These are phyloP conservation scores for Blastocystis sp. DNA, from an alignment of 352 stramenopile genomes.

Conservation along the genomic window DNA sequence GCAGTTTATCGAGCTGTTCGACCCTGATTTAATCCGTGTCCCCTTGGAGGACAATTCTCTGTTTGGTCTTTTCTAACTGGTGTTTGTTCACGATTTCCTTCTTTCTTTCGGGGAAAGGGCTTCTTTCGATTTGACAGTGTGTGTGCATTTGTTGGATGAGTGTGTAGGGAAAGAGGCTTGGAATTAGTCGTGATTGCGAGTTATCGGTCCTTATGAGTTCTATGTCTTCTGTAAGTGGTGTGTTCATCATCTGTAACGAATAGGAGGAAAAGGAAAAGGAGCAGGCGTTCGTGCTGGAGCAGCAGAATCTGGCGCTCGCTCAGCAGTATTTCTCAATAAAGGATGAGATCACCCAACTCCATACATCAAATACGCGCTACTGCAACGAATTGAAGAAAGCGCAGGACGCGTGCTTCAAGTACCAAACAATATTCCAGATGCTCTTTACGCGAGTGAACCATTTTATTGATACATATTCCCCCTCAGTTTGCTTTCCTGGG, in stretches of 20 bases:
- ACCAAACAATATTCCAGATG: conserved; percentile 58
- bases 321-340: conserved; percentile 44
- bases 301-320: conserved; percentile 58
- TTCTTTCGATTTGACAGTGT: neutral
- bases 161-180: neutral
- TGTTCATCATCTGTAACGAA: neutral
- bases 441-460: conserved; percentile 42
- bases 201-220: conserved; percentile 1
- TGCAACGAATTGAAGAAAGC: conserved; percentile 18
- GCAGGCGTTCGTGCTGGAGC: conserved; percentile 61
- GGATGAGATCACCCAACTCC: conserved; percentile 35
- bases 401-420: conserved; percentile 29
- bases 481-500: neutral
- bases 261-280: conserved; percentile 59
- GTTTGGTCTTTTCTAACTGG: conserved; percentile 77
- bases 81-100: neutral
- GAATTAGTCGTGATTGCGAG: neutral
- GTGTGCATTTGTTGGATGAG: neutral
- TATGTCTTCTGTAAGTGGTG: conserved; percentile 15
- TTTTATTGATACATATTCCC: neutral
- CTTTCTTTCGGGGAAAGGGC: conserved; percentile 4
- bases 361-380: conserved; percentile 19
- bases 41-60: conserved; percentile 71
- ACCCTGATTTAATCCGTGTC: conserved; percentile 85
- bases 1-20: conserved; percentile 90